Base-by-base conservation (phyloP, 2,329 filamentous ascomycete genomes). In the Exophiala sp. region DNA sequence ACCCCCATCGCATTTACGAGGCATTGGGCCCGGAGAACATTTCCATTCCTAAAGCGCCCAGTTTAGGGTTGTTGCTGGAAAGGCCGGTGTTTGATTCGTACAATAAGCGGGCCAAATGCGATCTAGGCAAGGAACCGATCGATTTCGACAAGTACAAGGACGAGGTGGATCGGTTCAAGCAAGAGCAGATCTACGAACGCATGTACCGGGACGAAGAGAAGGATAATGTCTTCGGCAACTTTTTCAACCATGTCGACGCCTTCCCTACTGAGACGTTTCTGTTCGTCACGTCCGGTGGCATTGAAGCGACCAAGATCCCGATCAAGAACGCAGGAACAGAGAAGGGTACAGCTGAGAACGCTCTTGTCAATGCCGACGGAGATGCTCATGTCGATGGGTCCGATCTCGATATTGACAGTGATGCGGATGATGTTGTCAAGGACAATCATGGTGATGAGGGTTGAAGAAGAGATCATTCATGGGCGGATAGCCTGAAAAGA, bases 41-140 rank as follows among this genome's bases (percentile, higher is more conserved):
- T 62, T 85, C 85, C 41, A 95, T 98, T 48, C 93, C 93, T 48
- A 97, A 97, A 70, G 93, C 90, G 0, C 93, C 93, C 0, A 86
- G 88, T 2, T 70, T 98, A 29, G 93, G 93, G 0, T 71, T 98
- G 37, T 73, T 97, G 47, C 78, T 98, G 2, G 93, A 98, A 70
- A 75, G 88, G 1, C 93, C 93, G 1, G 86, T 97, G 0, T 98
- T 98, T 65, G 84, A 91, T 54, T 82, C 74, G 43, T 97, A 96
- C 70, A 98, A 96, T 68, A 77, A 77, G 47, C 81, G 84, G 58
- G 82, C 86, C 1, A 76, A 76, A 6, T 73, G 76, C 29, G 78
- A 80, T 46, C 77, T 83, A 37, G 79, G 77, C 5, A 79, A 81
- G 47, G 78, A 85, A 43, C 75, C 78, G 19, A 83, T 98, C 50